phyloP scores from a whole-genome alignment of 2,329 filamentous ascomycete genomes.

The Fusarium sp. region DNA sequence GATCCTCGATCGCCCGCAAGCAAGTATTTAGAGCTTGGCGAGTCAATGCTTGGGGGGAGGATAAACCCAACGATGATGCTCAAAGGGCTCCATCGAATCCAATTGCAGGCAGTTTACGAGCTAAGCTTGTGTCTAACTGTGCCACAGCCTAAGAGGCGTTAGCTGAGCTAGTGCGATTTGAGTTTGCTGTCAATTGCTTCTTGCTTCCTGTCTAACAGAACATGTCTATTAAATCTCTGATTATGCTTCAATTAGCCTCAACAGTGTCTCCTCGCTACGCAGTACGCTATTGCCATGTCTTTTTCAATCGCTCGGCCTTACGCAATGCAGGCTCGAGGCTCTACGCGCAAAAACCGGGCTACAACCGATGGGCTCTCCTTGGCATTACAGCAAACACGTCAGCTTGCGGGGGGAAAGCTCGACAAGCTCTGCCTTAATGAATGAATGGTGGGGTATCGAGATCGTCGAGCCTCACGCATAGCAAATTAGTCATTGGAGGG shows the following conservation, averaged over 20 bases:
- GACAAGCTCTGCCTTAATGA: conserved; percentile 18
- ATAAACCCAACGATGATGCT: neutral
- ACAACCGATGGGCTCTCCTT: conserved; percentile 9
- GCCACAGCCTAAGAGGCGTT: conserved; percentile 23
- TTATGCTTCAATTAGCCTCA: neutral
- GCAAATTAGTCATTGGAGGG: conserved; percentile 18
- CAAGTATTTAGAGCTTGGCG: conserved; percentile 22
- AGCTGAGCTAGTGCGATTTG: conserved; percentile 21
- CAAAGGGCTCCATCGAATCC: neutral
- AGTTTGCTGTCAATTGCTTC: neutral
- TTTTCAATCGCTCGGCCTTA: neutral
- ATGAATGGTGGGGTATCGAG: conserved; percentile 36
- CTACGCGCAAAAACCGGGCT: conserved; percentile 11
- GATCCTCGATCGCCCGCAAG: conserved; percentile 20
- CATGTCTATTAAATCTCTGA: neutral
- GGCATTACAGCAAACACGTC: conserved; percentile 32
- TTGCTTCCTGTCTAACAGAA: conserved; percentile 12
- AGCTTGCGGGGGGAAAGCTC: conserved; percentile 23
- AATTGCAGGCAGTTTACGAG: conserved; percentile 3
- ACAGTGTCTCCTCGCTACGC: neutral
- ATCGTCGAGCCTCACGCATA: conserved; percentile 8
- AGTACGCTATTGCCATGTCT: neutral
- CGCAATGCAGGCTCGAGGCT: conserved; percentile 9
- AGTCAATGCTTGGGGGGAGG: no score
- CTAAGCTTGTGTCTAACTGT: conserved; percentile 9